phyloP scores from a whole-genome alignment of 1,284 basidiomycete species.

The Ceratobasidium sp. region DNA sequence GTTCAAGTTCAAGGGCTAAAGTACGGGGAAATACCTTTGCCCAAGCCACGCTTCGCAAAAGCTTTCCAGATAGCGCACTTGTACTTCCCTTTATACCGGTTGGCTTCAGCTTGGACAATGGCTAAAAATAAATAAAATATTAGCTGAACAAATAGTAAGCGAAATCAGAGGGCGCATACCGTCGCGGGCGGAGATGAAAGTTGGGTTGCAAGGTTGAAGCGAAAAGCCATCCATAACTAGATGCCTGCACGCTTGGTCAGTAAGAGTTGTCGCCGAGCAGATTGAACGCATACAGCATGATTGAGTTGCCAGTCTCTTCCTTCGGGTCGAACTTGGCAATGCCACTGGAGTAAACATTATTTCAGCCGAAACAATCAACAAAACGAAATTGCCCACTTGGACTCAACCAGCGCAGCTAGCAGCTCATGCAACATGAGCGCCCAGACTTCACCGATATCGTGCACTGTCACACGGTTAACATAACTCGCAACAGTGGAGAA shows the following conservation, averaged over 20 bases:
- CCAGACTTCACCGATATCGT: conserved; percentile 38
- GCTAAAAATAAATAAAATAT: not conserved
- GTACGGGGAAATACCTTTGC: not conserved
- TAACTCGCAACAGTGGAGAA: not conserved
- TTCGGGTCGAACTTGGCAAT: not conserved
- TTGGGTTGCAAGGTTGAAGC: conserved; percentile 39
- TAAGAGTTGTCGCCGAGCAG: not conserved
- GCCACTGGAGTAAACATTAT: not conserved
- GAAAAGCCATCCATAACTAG: conserved; percentile 34
- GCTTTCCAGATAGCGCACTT: conserved; percentile 40
- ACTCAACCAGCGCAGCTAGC: conserved; percentile 16
- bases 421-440: conserved; percentile 27
- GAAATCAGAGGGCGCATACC: conserved; percentile 6
- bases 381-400: conserved; percentile 10
- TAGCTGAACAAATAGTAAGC: not conserved
- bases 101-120: conserved; percentile 38
- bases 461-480: not conserved
- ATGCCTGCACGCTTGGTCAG: conserved; percentile 3
- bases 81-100: conserved; percentile 38
- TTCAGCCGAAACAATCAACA: not conserved
- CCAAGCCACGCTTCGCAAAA: conserved; percentile 39
- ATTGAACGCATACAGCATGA: not conserved
- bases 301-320: not conserved
- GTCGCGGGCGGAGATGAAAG: conserved; percentile 31
- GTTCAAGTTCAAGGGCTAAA: not conserved